These are phyloP conservation scores for Albizia julibrissin DNA, from an alignment of 306 rosid species.

Conservation along the genomic window DNA sequence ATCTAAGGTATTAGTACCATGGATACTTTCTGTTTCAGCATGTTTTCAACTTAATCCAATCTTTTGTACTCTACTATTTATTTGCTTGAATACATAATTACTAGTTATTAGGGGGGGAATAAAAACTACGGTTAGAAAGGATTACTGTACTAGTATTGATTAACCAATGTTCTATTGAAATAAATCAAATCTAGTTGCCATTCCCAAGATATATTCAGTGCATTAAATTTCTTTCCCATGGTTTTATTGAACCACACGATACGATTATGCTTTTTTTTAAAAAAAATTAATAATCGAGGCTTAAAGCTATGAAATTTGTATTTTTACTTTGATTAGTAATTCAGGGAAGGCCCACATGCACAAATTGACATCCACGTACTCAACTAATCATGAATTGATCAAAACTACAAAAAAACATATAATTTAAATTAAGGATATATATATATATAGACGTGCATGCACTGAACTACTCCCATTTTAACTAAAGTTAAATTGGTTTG, in stretches of 20 bases:
- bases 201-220: not conserved
- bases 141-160: too few species aligned
- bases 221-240: not conserved
- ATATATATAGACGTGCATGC: not conserved
- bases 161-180: too few species aligned
- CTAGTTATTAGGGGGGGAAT: too few species aligned
- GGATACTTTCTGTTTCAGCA: too few species aligned
- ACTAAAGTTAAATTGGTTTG: not conserved
- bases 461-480: not conserved
- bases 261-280: not conserved
- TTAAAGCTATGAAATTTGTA: too few species aligned
- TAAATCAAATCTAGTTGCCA: not conserved
- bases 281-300: not conserved
- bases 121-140: too few species aligned
- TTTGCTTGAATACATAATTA: too few species aligned
- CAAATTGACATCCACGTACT: too few species aligned
- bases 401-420: not conserved
- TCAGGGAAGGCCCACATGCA: slow-evolving; percentile 8
- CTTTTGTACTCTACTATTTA: too few species aligned
- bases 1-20: too few species aligned
- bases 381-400: slow-evolving; percentile 28
- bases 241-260: not conserved
- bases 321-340: not conserved
- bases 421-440: not conserved
- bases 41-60: too few species aligned